Conservation (phyloP, 208 protist genomes). For the Novymonas esmeraldas region DNA sequence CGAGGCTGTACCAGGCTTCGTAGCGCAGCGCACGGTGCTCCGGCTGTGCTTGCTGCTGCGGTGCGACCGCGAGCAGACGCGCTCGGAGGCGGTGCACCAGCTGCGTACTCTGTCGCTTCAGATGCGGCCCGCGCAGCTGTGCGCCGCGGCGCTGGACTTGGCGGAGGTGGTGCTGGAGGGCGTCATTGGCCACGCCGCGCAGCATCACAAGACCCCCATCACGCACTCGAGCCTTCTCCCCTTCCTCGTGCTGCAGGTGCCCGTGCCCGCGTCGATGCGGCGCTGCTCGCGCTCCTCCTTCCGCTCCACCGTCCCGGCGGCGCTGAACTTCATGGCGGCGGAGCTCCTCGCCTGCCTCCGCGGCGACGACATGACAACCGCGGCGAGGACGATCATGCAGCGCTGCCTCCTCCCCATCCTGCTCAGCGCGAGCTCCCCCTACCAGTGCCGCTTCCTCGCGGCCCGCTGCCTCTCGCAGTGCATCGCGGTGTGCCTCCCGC, state of each 20-base stretch:
- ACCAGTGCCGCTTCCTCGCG: conserved; percentile 46
- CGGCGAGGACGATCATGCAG: conserved; percentile 54
- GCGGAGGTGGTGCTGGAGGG: conserved; percentile 64
- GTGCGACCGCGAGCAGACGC: conserved; percentile 67
- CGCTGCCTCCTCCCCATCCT: conserved; percentile 75
- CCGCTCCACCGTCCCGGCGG: conserved; percentile 57
- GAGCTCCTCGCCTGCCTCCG: conserved; percentile 60
- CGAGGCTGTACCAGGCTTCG: conserved; percentile 24
- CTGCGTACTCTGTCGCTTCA: conserved; percentile 75
- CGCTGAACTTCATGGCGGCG: conserved; percentile 58
- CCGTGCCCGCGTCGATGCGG: conserved; percentile 60
- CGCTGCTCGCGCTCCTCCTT: conserved; percentile 76
- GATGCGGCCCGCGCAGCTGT: conserved; percentile 45
- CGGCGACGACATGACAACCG: conserved; percentile 22
- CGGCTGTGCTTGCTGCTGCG: conserved; percentile 66
- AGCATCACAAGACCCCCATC: conserved; percentile 37
- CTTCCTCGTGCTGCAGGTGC: conserved; percentile 58
- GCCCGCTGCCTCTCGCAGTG: conserved; percentile 64
- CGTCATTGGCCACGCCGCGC: conserved; percentile 38
- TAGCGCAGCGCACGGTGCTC: conserved; percentile 52
- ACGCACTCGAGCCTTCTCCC: conserved; percentile 40
- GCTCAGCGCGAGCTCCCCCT: conserved; percentile 41
- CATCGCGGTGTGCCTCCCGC: conserved; percentile 45
- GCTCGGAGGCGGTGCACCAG: conserved; percentile 63
- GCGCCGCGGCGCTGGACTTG: conserved; percentile 52